Conservation (phyloP, 2,329 filamentous ascomycete genomes). For the Penicillium griseofulvum region DNA sequence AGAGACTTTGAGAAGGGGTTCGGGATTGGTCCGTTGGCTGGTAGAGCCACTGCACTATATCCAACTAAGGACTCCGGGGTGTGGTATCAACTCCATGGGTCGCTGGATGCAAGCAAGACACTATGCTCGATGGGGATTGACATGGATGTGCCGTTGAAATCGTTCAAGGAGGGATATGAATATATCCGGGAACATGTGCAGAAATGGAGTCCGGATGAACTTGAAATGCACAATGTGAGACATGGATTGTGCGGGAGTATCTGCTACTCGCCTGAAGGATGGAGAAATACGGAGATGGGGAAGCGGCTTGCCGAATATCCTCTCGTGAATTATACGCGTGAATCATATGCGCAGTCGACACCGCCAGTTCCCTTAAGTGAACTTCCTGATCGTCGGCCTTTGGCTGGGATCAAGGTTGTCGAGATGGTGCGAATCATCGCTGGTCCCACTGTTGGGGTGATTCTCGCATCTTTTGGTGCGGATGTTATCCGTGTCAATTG, state of each 20-base stretch:
- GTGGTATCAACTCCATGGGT: constrained; percentile 55
- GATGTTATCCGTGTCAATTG: constrained; percentile 50
- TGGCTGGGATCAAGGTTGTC: constrained; percentile 51
- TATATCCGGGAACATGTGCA: constrained; percentile 31
- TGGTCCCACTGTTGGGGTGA: constrained; percentile 43
- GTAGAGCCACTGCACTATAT: constrained; percentile 48
- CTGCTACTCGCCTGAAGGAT: constrained; percentile 46
- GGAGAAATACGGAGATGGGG: constrained; percentile 47
- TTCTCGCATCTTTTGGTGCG: constrained; percentile 47
- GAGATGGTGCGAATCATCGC: constrained; percentile 43
- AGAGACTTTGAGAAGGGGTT: constrained; percentile 44
- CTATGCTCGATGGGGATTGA: constrained; percentile 50
- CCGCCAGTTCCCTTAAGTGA: constrained; percentile 29
- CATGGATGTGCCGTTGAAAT: constrained; percentile 18
- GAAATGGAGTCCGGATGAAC: constrained; percentile 40
- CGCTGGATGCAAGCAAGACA: constrained; percentile 45
- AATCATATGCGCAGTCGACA: constrained; percentile 36
- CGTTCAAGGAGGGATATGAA: constrained; percentile 17
- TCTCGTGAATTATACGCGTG: constrained; percentile 41
- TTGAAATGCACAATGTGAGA: constrained; percentile 44
- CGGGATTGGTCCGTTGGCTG: constrained; percentile 34
- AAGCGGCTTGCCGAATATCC: constrained; percentile 44
- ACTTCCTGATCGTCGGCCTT: constrained; percentile 13
- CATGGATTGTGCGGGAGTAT: constrained; percentile 47
- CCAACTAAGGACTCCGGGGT: constrained; percentile 46